A percentile compares a stretch with the other conserved stretches of the same genome.
Evolutionary conservation across 225 moss, liverwort and hornwort genomes (phyloP).

Genomic region (Polytrichum commune): DNA sequence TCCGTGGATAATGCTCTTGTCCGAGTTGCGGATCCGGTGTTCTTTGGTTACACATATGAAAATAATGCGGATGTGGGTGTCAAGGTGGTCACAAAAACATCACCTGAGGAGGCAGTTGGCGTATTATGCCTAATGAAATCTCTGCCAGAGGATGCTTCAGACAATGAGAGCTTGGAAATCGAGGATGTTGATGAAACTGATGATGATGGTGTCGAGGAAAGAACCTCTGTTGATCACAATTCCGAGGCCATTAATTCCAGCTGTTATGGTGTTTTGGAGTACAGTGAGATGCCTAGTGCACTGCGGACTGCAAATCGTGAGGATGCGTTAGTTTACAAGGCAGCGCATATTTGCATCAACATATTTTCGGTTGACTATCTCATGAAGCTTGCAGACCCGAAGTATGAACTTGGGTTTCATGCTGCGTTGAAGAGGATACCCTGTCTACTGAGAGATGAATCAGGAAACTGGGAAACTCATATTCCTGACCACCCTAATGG

Average conservation of each 20-base stretch:
- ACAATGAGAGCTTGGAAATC: neutral
- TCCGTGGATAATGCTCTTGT: constrained; percentile 82
- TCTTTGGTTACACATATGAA: constrained; percentile 77
- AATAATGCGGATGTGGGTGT: constrained; percentile 68
- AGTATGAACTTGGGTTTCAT: constrained; percentile 65
- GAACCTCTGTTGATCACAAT: neutral
- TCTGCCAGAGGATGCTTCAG: neutral
- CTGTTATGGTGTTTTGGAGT: constrained; percentile 69
- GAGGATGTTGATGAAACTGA: constrained; percentile 11
- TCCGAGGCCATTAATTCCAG: constrained; percentile 12
- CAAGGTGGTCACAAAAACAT: constrained; percentile 65
- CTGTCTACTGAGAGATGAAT: constrained; percentile 34
- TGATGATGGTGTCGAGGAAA: constrained; percentile 14
- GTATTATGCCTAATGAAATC: constrained; percentile 55
- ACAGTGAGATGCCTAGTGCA: constrained; percentile 66
- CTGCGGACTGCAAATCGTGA: constrained; percentile 52
- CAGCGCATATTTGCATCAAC: constrained; percentile 78
- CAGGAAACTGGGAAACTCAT: constrained; percentile 33
- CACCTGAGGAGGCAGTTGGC: constrained; percentile 79
- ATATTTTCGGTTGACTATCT: constrained; percentile 65
- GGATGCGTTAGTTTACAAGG: constrained; percentile 49
- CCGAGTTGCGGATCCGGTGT: constrained; percentile 89
- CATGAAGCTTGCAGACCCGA: constrained; percentile 35
- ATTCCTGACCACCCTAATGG: constrained; percentile 64
- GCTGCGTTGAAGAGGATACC: constrained; percentile 61